Evolutionary conservation across 345 rosid species (phyloP), one percentile per base, ranked within the genome.

Genomic region (Eutrema yunnanense): DNA sequence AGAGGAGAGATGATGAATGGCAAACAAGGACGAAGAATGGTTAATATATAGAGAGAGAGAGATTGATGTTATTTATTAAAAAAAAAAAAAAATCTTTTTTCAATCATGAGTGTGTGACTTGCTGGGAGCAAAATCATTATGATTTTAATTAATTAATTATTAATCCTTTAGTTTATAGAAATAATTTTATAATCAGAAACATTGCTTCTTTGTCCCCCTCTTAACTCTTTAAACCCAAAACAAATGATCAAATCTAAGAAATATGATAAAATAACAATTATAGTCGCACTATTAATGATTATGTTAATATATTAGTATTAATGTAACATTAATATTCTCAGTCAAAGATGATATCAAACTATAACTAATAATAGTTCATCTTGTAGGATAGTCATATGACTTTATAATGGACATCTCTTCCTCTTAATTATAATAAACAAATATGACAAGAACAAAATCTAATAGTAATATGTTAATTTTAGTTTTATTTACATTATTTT

Each of bases 21-120:
- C 2, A 50, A 65, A 42, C 42, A 47, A 6, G 13, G 63, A 32
- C 12, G 40, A 53, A 42, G 69, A 67, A 73, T 63, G 73, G 43
- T 81, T 86, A 64, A 85, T 88, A 88, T 85, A 87, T 27, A 14
- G 84, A 83, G 79, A 73, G 51, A 62, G 52, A 56, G 62, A 57
- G 29, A 42, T 34, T 29, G 53, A 61, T 44, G 7, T 65, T 30
- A 5, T 27, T 57, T 56, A n/a, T 16, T 7, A 13, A 32, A 7
- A 6, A 26, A 29, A 26, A 29, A 6, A 29, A 12, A 12, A 29
- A 0, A 7, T 53, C 32, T 14, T 51, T 40, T 73, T 78, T 79
- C 84, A 86, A 86, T 84, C 82, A 88, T 84, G 87, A 83, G 62
- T 63, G 62, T 72, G 80, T 64, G 72, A 76, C 76, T 62, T 71